A percentile compares a stretch with the other conserved stretches of the same genome.
phyloP scores from a whole-genome alignment of 352 stramenopile species.

The Globisporangium barbulae region DNA sequence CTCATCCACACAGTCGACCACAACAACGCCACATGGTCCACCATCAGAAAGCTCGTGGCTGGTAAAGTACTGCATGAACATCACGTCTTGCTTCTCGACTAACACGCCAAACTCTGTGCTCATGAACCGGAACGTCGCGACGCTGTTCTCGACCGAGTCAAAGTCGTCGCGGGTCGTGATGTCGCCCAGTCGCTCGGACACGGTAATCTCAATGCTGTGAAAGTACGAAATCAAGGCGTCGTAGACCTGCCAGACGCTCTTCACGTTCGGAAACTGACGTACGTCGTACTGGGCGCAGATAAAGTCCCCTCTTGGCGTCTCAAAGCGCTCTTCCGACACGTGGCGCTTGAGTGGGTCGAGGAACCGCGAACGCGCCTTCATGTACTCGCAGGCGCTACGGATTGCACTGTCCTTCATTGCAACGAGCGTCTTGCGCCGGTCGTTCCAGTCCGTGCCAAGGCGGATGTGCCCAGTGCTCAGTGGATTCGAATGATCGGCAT shows the following conservation, averaged over 20 bases:
- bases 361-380: constrained; percentile 43
- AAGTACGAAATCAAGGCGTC: not conserved
- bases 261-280: constrained; percentile 15
- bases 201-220: not conserved
- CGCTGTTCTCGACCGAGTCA: constrained; percentile 17
- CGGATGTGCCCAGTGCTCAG: constrained; percentile 36
- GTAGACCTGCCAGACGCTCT: not conserved
- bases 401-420: constrained; percentile 37
- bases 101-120: constrained; percentile 26
- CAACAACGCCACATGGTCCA: not conserved
- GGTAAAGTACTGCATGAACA: not conserved
- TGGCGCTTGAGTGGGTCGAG: constrained; percentile 33
- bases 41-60: not conserved
- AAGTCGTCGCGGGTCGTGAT: constrained; percentile 22
- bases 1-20: not conserved
- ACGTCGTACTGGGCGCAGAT: constrained; percentile 45
- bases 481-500: constrained; percentile 16
- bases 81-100: not conserved
- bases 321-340: constrained; percentile 36
- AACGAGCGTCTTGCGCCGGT: constrained; percentile 28
- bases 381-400: constrained; percentile 27
- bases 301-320: constrained; percentile 38
- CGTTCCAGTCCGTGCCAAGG: constrained; percentile 25
- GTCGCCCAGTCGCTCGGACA: constrained; percentile 11
- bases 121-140: constrained; percentile 33